Base-by-base conservation (phyloP, 2,329 filamentous ascomycete genomes). In the Aureobasidium sp. region DNA sequence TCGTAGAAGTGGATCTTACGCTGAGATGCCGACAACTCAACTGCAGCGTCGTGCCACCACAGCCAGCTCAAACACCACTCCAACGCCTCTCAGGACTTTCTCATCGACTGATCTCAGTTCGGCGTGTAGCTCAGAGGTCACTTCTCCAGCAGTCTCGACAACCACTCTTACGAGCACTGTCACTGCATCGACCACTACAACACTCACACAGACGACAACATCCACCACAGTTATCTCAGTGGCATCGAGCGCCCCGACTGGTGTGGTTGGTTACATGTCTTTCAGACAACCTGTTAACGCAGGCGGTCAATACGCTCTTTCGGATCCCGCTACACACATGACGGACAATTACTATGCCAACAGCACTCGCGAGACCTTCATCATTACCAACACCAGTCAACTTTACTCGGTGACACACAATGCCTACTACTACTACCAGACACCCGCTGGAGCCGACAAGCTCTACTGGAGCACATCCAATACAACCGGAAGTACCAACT, bases 171-270 rank as follows among this genome's bases (percentile, higher is more conserved):
- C 20, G 20, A 39, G 44, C 29, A 65, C 52, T 52, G 44, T 45
- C 52, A 44, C 20, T 36, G 66, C 61, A 65, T 68, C 56, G 61
- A 68, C 55, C 64, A 64, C 52, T 62, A 42, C 29, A 66, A 69
- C 64, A 0, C 34, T 45, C 27, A 63, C 61, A 1, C 44, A 31
- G 58, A 45, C 57, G 47, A 45, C 48, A 37, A 63, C 62, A 1
- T 59, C 62, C 12, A 60, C 47, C 1, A 63, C 62, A 1, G 49
- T 48, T 1, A 63, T 63, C 22, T 59, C 53, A 5, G 44, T 63
- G 11, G 62, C 62, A 31, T 59, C 53, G 3, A 63, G 62, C 12
- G 62, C 62, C 5, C 62, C 62, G 8, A 53, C 62, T 25, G 62
- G 62, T 48, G 37, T 45, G n/a, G 47, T 63, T 17, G 62, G 62